Conservation (phyloP, 495 filamentous ascomycete genomes). For the Pyronema domesticum region DNA sequence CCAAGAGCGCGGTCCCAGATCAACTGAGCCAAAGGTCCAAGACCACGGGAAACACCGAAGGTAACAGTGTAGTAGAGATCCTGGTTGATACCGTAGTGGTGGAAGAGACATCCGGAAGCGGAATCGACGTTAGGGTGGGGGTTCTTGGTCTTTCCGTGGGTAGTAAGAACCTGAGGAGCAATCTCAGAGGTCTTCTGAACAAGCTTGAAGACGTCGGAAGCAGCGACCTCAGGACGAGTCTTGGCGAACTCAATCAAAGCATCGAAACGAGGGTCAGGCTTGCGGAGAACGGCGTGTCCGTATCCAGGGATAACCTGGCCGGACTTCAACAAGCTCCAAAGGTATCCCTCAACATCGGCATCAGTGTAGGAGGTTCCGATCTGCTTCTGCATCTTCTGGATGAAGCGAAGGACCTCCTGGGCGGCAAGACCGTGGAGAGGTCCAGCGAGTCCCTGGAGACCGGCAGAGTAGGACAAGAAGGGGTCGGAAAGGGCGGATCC, state of each 20-base stretch:
- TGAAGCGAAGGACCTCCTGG: slow-evolving; percentile 93
- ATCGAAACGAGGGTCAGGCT: slow-evolving; percentile 90
- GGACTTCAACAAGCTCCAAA: slow-evolving; percentile 83
- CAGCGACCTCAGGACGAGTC: slow-evolving; percentile 37
- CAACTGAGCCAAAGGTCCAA: slow-evolving; percentile 94
- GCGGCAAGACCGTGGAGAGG: slow-evolving; percentile 90
- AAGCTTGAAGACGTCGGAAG: slow-evolving; percentile 52
- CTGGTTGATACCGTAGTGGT: slow-evolving; percentile 98
- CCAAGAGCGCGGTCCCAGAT: slow-evolving; percentile 98
- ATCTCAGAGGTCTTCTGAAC: slow-evolving; percentile 65
- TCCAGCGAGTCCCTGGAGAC: slow-evolving; percentile 84
- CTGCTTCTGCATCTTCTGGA: slow-evolving; percentile 76
- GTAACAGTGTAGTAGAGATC: slow-evolving; percentile 99
- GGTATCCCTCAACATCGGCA: slow-evolving; percentile 62
- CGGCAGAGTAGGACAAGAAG: slow-evolving; percentile 89
- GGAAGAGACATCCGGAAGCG: slow-evolving; percentile 83
- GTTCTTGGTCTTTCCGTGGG: slow-evolving; percentile 99
- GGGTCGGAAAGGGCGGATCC: slow-evolving; percentile 91
- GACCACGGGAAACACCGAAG: slow-evolving; percentile 93
- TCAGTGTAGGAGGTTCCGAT: slow-evolving; percentile 67
- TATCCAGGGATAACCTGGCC: slow-evolving; percentile 93
- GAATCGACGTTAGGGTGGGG: slow-evolving; percentile 56
- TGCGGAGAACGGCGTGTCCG: slow-evolving; percentile 93
- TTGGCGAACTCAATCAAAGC: slow-evolving; percentile 87
- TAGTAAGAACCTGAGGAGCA: slow-evolving; percentile 68